phyloP scores from a whole-genome alignment of 805 yeast species.

The Candida sakaeoensis region DNA sequence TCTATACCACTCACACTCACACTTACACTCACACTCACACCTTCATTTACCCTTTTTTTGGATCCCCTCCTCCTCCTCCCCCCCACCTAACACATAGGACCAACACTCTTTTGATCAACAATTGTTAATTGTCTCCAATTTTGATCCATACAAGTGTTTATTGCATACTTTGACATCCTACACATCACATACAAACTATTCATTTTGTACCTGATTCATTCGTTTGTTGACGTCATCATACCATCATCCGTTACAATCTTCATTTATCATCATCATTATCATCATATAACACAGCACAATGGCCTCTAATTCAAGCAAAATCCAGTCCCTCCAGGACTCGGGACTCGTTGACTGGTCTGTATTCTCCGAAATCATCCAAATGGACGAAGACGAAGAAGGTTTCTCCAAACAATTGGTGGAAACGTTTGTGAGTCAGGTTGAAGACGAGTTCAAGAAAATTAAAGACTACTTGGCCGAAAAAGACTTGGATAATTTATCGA shows the following conservation, averaged over 20 bases:
- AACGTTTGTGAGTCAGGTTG: slow-evolving; percentile 88
- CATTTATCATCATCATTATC: neutral
- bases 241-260: neutral
- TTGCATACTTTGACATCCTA: too few relatives aligned
- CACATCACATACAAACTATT: too few relatives aligned
- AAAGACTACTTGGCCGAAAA: slow-evolving; percentile 48
- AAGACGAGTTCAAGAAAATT: slow-evolving; percentile 71
- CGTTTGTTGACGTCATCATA: neutral
- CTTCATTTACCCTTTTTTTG: too few relatives aligned
- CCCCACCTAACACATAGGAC: too few relatives aligned
- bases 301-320: slow-evolving; percentile 18
- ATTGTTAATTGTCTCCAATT: too few relatives aligned
- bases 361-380: slow-evolving; percentile 79
- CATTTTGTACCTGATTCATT: neutral
- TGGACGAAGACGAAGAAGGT: slow-evolving; percentile 97
- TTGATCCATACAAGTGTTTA: too few relatives aligned
- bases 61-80: too few relatives aligned
- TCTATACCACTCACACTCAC: too few relatives aligned
- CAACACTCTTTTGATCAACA: too few relatives aligned
- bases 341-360: slow-evolving; percentile 87
- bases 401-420: slow-evolving; percentile 74
- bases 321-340: slow-evolving; percentile 35
- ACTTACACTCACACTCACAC: too few relatives aligned
- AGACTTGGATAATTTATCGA: slow-evolving; percentile 57
- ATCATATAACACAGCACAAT: neutral